Evolutionary conservation across 257 asterid genomes (phyloP), one percentile per base, ranked within the genome.

Genomic region (Coffea canephora): DNA sequence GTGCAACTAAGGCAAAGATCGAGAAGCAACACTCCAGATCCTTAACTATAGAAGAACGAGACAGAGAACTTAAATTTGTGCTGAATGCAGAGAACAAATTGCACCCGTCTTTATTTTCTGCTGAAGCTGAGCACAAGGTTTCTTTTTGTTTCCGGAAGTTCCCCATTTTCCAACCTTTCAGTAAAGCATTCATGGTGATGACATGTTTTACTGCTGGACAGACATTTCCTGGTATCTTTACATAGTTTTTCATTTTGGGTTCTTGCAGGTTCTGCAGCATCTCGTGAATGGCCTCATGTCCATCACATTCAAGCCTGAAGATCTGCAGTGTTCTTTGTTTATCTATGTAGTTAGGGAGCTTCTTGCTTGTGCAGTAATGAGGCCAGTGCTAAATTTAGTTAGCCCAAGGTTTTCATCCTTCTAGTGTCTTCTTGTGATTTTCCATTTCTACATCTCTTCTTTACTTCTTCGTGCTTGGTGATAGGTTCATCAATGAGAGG

Each of bases 41-140:
- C 69, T 80, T 95, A 78, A 89, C 95, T 13, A 59, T 85, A 71
- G 97, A 89, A 90, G 97, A 91, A 89, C 86, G 86, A 83, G 98
- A 94, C 82, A 73, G 78, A 48, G 83, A 90, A 88, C 83, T 96
- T 55, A 96, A 94, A 83, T 84, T 81, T 81, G 84, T 90, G 83
- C 87, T 96, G 85, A 96, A 93, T 72, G 87, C 95, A 64, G 97
- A 94, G 81, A 90, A 91, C 92, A 91, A 92, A 84, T 83, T 96
- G 89, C 98, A 94, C 81, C 99, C 99, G 65, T 87, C 94, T 76
- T 86, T 94, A 79, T 96, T 94, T 90, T 96, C 98, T 83, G 86
- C 97, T 76, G 97, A 96, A 90, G 92, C 99, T 81, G 98, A 96
- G 94, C 98, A 96, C 88, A 92, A 91, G 97, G 99, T 96, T 78